Evolutionary conservation across 306 rosid genomes (phyloP).

Genomic region (Quercus berberidifolia): DNA sequence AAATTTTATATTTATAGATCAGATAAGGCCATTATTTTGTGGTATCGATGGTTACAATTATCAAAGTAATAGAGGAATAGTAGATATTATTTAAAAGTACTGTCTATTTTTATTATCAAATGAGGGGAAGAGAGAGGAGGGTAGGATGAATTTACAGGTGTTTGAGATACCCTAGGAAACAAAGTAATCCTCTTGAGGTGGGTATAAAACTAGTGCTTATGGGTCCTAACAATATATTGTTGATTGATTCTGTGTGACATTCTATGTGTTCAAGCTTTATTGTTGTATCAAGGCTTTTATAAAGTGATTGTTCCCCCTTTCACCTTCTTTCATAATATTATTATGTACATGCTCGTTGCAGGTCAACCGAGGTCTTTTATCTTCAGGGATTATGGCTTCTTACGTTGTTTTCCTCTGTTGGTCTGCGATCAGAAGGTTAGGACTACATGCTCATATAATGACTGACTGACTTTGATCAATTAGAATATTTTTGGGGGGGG

Average conservation of each 20-base stretch:
- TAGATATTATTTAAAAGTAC: too few species aligned
- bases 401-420: conserved; percentile 83
- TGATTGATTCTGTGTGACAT: not conserved
- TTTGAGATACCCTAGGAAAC: too few species aligned
- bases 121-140: too few species aligned
- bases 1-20: not conserved
- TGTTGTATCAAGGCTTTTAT: not conserved
- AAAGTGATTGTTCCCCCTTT: not conserved
- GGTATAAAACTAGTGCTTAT: too few species aligned
- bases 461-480: not conserved
- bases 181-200: too few species aligned
- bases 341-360: conserved; percentile 31
- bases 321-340: not conserved
- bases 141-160: too few species aligned
- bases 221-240: not conserved
- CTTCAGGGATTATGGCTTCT: conserved; percentile 91
- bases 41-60: not conserved
- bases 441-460: conserved; percentile 12
- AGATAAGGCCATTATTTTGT: not conserved
- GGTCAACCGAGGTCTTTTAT: conserved; percentile 83
- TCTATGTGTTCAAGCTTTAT: not conserved
- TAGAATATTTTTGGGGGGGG: not conserved
- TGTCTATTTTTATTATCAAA: too few species aligned
- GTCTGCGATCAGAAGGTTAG: conserved; percentile 82
- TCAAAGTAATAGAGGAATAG: too few species aligned